phyloP scores from a whole-genome alignment of 2,329 filamentous ascomycete species.

The Basipetospora chlamydospora region DNA sequence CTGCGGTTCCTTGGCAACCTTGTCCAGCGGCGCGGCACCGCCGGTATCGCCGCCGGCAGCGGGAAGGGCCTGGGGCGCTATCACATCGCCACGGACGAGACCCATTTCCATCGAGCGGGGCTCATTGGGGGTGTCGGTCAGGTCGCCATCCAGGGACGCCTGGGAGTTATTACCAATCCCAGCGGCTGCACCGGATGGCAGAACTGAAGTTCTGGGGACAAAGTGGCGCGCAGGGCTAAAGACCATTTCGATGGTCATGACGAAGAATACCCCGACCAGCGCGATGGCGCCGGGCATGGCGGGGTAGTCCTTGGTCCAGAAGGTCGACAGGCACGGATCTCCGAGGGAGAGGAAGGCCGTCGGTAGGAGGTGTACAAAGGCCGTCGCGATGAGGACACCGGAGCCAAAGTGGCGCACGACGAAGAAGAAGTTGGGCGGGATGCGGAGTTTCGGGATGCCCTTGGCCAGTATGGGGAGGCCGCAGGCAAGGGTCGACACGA shows the following conservation, averaged over 20 bases:
- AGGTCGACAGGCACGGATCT: conserved; percentile 53
- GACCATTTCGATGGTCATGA: conserved; percentile 67
- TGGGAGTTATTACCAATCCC: conserved; percentile 2
- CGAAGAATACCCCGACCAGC: conserved; percentile 63
- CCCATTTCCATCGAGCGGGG: neutral
- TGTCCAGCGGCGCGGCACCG: neutral
- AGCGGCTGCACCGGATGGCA: neutral
- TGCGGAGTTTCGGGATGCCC: conserved; percentile 34
- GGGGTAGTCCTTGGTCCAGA: conserved; percentile 62
- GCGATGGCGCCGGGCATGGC: conserved; percentile 70
- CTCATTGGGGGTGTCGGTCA: neutral
- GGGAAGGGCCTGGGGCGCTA: neutral
- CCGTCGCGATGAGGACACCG: conserved; percentile 59
- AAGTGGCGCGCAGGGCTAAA: conserved; percentile 29
- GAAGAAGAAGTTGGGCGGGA: conserved; percentile 41
- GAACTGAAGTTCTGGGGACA: neutral
- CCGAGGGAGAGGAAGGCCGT: conserved; percentile 50
- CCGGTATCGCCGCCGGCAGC: neutral
- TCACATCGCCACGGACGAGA: neutral
- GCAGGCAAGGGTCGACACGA: conserved; percentile 32
- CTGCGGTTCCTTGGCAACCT: neutral
- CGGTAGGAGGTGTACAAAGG: conserved; percentile 62
- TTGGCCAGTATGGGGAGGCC: conserved; percentile 39
- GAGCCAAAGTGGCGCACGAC: conserved; percentile 58
- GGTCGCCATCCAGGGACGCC: neutral